Evolutionary conservation across 176 grass and related monocot species (phyloP).

Genomic region (Juncus inflexus): DNA sequence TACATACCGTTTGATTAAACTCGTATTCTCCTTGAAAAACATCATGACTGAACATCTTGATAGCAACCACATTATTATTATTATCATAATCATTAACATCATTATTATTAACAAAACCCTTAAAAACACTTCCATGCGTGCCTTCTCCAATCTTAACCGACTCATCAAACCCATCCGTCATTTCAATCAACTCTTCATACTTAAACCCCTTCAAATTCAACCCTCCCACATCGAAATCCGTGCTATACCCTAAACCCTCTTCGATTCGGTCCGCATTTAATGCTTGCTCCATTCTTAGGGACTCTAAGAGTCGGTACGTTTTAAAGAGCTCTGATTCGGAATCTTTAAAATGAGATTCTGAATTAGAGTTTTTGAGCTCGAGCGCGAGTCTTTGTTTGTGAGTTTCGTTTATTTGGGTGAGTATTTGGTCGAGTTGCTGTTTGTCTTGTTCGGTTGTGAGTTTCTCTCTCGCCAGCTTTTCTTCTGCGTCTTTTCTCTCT

Average conservation of each 20-base stretch:
- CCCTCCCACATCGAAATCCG: not conserved
- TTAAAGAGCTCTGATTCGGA: conserved; percentile 39
- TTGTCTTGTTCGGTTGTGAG: conserved; percentile 36
- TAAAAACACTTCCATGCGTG: conserved; percentile 37
- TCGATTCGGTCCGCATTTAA: not conserved
- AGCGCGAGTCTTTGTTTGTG: conserved; percentile 30
- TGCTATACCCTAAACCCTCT: conserved; percentile 10
- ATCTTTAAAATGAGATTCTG: conserved; percentile 28
- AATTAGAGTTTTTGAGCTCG: conserved; percentile 28
- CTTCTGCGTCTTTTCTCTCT: conserved; percentile 43
- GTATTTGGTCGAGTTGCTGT: conserved; percentile 39
- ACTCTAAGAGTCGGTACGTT: conserved; percentile 40
- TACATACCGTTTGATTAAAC: conserved; percentile 34
- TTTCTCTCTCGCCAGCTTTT: conserved; percentile 44
- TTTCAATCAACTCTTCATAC: conserved; percentile 39
- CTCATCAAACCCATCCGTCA: conserved; percentile 42
- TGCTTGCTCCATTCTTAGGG: conserved; percentile 25
- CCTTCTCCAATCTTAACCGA: conserved; percentile 34
- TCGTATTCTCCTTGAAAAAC: conserved; percentile 23
- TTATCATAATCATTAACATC: conserved; percentile 9
- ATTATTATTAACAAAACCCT: conserved; percentile 22
- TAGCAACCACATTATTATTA: conserved; percentile 30
- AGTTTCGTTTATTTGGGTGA: conserved; percentile 32
- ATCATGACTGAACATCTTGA: conserved; percentile 39
- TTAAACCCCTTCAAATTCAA: conserved; percentile 23